Percentiles rank a stretch among this genome's conserved stretches.
Conservation (phyloP, 2,329 filamentous ascomycete genomes). For the Beauveria scarabaeidicola region DNA sequence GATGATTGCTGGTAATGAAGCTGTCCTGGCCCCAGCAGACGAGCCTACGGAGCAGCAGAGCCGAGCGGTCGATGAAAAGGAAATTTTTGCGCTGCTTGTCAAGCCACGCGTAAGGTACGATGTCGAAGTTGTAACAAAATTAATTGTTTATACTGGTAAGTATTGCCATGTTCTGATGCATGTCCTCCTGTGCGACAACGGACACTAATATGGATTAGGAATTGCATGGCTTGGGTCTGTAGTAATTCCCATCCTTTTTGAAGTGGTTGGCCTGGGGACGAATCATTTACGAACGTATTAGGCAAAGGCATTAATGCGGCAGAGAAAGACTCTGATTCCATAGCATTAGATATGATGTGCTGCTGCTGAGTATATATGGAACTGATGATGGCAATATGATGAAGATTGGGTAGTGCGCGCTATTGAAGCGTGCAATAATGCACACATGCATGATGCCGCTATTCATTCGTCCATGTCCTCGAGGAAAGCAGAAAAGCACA, state of each 20-base stretch:
- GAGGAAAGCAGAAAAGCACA: background rate
- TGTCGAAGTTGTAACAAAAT: conserved; percentile 95
- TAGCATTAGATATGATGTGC: background rate
- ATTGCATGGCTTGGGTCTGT: conserved; percentile 78
- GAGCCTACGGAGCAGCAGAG: conserved; percentile 29
- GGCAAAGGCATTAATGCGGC: background rate
- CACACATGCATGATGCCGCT: too few relatives aligned
- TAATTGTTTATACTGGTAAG: conserved; percentile 88
- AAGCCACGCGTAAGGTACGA: conserved; percentile 90
- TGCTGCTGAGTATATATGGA: background rate
- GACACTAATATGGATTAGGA: conserved; percentile 37
- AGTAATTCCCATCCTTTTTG: conserved; percentile 64
- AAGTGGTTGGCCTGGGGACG: conserved; percentile 46
- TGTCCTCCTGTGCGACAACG: background rate
- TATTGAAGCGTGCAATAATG: background rate
- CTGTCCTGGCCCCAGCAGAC: conserved; percentile 26
- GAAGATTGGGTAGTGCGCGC: background rate
- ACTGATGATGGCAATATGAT: conserved; percentile 3
- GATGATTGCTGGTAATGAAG: conserved; percentile 62
- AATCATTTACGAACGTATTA: conserved; percentile 25
- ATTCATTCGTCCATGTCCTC: conserved; percentile 7
- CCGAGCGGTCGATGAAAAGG: conserved; percentile 55
- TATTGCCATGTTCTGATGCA: background rate
- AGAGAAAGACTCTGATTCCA: background rate
- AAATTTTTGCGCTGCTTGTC: conserved; percentile 77